phyloP scores from a whole-genome alignment of 805 yeast species.

The Yarrowia keelungensis region DNA sequence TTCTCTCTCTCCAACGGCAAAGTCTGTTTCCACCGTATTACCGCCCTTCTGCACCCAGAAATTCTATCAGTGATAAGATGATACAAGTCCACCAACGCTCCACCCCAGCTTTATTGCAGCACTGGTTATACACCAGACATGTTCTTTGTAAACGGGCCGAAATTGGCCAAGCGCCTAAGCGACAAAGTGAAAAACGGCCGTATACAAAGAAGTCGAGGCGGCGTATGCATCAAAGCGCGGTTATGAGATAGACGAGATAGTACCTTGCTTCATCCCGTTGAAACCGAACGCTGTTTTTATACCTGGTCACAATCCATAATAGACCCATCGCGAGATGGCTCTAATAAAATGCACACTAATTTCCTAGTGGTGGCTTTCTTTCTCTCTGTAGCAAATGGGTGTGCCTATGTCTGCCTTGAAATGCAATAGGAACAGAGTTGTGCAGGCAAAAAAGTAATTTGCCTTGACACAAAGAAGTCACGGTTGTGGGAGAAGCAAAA shows the following conservation, averaged over 20 bases:
- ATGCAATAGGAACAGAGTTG: not conserved
- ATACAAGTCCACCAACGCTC: not conserved
- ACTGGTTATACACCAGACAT: not conserved
- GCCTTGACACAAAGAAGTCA: not conserved
- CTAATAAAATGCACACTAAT: not conserved
- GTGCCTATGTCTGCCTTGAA: not conserved
- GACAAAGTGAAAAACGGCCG: no score
- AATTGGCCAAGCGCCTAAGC: not conserved
- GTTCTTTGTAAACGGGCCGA: not conserved
- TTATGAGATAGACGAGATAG: not conserved
- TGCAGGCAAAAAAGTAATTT: constrained; percentile 9
- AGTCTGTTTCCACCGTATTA: not conserved
- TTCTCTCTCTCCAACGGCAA: not conserved
- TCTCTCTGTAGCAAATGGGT: not conserved
- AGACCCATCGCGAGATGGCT: not conserved
- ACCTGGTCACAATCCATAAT: not conserved
- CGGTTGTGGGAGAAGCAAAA: not conserved
- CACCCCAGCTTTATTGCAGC: constrained; percentile 1
- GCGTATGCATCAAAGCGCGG: not conserved
- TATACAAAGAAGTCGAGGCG: no score
- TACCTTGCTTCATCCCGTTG: no score
- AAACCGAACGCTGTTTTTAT: no score
- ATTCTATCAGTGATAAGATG: constrained; percentile 15
- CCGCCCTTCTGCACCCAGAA: constrained; percentile 4
- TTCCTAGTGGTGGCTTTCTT: not conserved